Conservation (phyloP, 768 basidiomycete genomes). For the Rickenella mellea region DNA sequence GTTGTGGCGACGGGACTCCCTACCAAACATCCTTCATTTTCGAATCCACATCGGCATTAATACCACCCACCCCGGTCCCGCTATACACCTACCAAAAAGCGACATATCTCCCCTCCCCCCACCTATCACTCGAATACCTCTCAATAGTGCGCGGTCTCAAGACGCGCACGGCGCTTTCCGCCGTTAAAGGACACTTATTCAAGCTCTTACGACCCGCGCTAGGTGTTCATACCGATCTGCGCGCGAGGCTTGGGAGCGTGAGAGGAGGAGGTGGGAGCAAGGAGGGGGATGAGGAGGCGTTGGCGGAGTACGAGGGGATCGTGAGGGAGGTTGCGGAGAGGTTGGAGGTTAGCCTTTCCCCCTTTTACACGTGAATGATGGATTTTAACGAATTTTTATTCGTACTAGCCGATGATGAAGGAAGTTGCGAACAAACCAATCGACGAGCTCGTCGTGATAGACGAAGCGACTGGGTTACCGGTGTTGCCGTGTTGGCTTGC, state of each 20-base stretch:
- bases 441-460: conserved; percentile 30
- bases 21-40: not conserved
- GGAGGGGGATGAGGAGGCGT: conserved; percentile 18
- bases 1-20: not conserved
- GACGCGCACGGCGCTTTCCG: conserved; percentile 63
- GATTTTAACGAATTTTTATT: conserved; percentile 10
- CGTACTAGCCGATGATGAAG: conserved; percentile 37
- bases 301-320: conserved; percentile 41
- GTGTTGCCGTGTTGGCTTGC: conserved; percentile 59
- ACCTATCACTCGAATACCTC: conserved; percentile 82
- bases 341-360: conserved; percentile 37
- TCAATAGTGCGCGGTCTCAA: conserved; percentile 61
- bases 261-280: conserved; percentile 12
- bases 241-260: conserved; percentile 58
- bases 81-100: not conserved
- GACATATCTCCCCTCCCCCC: conserved; percentile 46
- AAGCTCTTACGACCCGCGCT: conserved; percentile 81
- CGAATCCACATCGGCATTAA: no score
- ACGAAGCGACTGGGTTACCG: conserved; percentile 39
- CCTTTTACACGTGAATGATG: no score
- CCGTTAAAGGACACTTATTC: conserved; percentile 89
- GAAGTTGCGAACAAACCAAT: conserved; percentile 18
- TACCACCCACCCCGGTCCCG: not conserved
- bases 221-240: conserved; percentile 52
- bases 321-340: conserved; percentile 49